phyloP scores from a whole-genome alignment of 306 rosid genomes.

The Castanea crenata region DNA sequence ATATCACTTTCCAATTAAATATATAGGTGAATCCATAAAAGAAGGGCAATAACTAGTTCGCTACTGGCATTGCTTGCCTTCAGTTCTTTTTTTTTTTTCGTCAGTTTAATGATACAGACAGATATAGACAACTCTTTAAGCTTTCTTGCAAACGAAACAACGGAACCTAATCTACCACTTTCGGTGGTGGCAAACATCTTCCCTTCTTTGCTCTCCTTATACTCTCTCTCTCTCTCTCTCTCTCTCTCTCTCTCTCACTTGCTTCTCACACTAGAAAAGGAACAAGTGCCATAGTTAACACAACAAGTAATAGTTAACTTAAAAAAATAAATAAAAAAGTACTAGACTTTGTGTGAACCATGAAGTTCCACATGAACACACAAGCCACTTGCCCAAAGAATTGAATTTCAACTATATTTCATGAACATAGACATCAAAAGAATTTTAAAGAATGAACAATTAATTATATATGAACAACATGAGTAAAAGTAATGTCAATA shows the following conservation, averaged over 20 bases:
- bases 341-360: constrained; percentile 2
- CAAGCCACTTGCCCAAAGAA: constrained; percentile 19
- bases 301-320: background rate
- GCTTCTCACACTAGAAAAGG: background rate
- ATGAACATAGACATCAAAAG: constrained; percentile 3
- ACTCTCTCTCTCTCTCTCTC: background rate
- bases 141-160: constrained; percentile 36
- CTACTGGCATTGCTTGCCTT: constrained; percentile 24
- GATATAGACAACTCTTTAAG: constrained; percentile 20
- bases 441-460: constrained; percentile 38
- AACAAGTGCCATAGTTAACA: too few relatives aligned
- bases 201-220: constrained; percentile 3
- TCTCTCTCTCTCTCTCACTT: background rate
- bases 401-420: constrained; percentile 15
- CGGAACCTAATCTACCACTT: constrained; percentile 37
- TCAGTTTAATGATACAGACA: constrained; percentile 28
- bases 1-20: constrained; percentile 9
- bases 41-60: constrained; percentile 17
- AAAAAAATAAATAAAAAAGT: background rate
- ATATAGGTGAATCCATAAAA: constrained; percentile 30
- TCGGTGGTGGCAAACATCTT: constrained; percentile 8
- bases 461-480: constrained; percentile 22
- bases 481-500: constrained; percentile 14
- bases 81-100: constrained; percentile 8
- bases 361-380: constrained; percentile 6